A percentile compares a stretch with the other conserved stretches of the same genome.
These are phyloP conservation scores for Annulohypoxylon bovei DNA, from an alignment of 495 filamentous ascomycete genomes.

Conservation along the genomic window DNA sequence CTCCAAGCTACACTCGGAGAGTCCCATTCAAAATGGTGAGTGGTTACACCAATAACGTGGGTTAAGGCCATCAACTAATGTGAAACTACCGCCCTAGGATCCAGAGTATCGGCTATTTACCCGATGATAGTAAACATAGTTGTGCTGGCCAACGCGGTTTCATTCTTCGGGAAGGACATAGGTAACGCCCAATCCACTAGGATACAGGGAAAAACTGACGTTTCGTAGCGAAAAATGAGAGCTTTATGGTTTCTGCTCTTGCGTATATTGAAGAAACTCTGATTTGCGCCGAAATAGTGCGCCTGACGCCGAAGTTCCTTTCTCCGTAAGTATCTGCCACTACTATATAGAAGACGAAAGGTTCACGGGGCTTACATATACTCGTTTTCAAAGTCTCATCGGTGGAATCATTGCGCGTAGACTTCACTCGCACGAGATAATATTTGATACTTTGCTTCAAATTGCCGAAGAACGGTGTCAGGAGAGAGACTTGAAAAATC, in stretches of 20 bases:
- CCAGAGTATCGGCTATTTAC: neutral
- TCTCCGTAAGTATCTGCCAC: neutral
- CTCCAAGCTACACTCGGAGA: neutral
- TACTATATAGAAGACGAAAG: neutral
- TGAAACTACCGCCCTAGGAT: too few relatives aligned
- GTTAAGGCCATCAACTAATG: too few relatives aligned
- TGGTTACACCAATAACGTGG: neutral
- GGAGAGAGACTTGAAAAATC: neutral
- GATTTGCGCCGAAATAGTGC: neutral
- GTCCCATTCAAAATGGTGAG: neutral
- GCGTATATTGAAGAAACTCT: neutral
- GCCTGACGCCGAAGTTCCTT: too few relatives aligned
- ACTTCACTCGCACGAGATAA: neutral
- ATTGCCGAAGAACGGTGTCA: neutral
- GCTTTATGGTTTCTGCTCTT: neutral
- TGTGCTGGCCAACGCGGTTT: neutral
- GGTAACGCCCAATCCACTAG: neutral
- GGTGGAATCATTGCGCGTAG: neutral
- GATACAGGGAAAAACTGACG: too few relatives aligned
- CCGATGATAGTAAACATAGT: neutral
- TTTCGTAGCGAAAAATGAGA: neutral
- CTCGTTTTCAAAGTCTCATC: neutral
- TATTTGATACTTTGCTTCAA: neutral
- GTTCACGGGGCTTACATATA: too few relatives aligned
- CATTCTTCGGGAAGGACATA: neutral